Base-by-base conservation (phyloP, 148 eudicot genomes). In the Camellia japonica region DNA sequence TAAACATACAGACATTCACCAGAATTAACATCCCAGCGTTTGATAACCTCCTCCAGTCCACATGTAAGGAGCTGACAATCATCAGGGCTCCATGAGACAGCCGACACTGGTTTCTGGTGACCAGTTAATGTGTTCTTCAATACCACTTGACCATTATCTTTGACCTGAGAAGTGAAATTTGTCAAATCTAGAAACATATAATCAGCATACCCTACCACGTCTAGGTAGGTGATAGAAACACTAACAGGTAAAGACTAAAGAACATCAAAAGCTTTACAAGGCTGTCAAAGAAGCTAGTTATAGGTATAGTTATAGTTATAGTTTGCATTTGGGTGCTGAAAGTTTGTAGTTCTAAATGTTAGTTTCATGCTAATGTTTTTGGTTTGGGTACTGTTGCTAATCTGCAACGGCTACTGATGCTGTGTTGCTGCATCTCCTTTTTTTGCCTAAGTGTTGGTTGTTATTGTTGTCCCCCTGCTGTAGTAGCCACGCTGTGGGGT, bases 61-160 rank as follows among this genome's bases (percentile, higher is more conserved):
- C 97, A 95, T 44, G 97, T 90, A 47, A 95, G 92, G 80, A 93
- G 88, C 81, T 93, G 97, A 58, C 68, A 68, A 77, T 93, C 93
- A 87, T 90, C 91, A 68, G 88, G 90, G 69, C 94, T 90, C 96
- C 96, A 95, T 23, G 94, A 84, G 79, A 93, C 88, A 61, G 83
- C 84, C 38, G 82, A 80, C 55, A 93, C 97, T 23, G 97, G 88
- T 85, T 85, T 87, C 82, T 90, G 90, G 79, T 93, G 99, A 58
- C 97, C 99, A 49, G 61, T 41, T 60, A 95, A 82, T 79, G 77
- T 87, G 80, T 92, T 93, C 85, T 84, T 95, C 77, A 89, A 52
- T 49, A 75, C 59, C 38, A 91, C 81, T 75, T 81, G 73, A 49
- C 92, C 89, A 79, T 81, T 79, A 67, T 80, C 81, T 66, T 78